phyloP scores from a whole-genome alignment of 2,329 filamentous ascomycete species.

The Fusarium setosum region DNA sequence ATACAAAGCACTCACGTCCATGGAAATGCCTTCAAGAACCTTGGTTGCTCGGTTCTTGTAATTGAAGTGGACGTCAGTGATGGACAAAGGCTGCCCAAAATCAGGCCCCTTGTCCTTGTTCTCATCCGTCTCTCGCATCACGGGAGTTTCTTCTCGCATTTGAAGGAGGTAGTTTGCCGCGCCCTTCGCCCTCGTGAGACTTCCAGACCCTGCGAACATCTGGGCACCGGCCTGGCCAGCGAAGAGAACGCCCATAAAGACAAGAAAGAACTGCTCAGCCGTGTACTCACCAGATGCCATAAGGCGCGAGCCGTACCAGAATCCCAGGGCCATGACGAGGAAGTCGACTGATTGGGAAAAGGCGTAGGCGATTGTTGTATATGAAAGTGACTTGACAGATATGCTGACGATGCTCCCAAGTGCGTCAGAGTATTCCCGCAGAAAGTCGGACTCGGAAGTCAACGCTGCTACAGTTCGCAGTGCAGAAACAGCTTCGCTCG shows the following conservation, averaged over 20 bases:
- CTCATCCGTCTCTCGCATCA: constrained; percentile 49
- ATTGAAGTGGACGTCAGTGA: constrained; percentile 17
- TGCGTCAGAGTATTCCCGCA: constrained; percentile 47
- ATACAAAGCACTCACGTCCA: background rate
- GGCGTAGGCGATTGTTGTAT: constrained; percentile 26
- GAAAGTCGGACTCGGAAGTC: constrained; percentile 49
- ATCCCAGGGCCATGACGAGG: constrained; percentile 48
- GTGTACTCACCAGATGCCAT: constrained; percentile 50
- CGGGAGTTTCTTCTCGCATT: constrained; percentile 48
- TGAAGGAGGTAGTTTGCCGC: constrained; percentile 59
- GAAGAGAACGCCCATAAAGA: constrained; percentile 56
- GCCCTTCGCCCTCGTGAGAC: constrained; percentile 57
- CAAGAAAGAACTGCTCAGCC: constrained; percentile 53
- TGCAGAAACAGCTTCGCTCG: constrained; percentile 57
- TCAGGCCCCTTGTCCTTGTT: constrained; percentile 45
- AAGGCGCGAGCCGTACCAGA: constrained; percentile 47
- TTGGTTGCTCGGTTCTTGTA: constrained; percentile 15
- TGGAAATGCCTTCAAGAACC: constrained; percentile 12
- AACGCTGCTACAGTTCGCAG: constrained; percentile 58
- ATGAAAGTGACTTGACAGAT: constrained; percentile 13
- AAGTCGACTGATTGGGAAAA: constrained; percentile 44
- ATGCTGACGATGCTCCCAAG: constrained; percentile 41
- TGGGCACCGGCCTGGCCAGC: constrained; percentile 45
- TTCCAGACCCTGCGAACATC: constrained; percentile 53
- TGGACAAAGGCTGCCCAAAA: constrained; percentile 21